These are phyloP conservation scores for Saccharomycopsis hybrid DNA, from an alignment of 1,139 yeast species.

Conservation along the genomic window DNA sequence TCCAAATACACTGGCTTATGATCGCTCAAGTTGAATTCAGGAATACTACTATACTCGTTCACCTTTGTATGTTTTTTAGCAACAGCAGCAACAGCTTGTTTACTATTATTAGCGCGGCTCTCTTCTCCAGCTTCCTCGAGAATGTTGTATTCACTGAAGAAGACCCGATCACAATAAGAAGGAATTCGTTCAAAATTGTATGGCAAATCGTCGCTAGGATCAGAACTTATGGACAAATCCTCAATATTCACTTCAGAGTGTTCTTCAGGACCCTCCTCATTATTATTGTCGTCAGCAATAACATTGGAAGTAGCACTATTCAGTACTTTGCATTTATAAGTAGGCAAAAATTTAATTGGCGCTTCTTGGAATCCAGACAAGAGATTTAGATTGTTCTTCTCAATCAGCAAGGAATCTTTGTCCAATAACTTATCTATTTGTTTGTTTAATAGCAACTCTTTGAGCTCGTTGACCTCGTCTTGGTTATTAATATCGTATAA, in stretches of 20 bases:
- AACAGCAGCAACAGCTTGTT: constrained; percentile 8
- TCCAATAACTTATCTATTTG: constrained; percentile 44
- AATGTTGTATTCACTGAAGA: constrained; percentile 30
- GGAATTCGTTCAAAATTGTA: constrained; percentile 61
- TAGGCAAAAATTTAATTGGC: constrained; percentile 61
- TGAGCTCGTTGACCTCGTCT: constrained; percentile 36
- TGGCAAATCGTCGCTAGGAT: constrained; percentile 35
- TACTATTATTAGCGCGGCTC: not conserved
- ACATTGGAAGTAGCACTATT: not conserved
- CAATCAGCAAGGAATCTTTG: constrained; percentile 52
- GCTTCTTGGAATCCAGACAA: constrained; percentile 62
- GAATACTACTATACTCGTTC: constrained; percentile 31
- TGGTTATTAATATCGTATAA: constrained; percentile 1
- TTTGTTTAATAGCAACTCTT: constrained; percentile 36
- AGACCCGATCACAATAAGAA: constrained; percentile 73
- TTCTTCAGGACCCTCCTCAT: not conserved
- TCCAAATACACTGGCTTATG: constrained; percentile 67
- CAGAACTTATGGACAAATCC: constrained; percentile 11
- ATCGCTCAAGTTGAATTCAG: constrained; percentile 49
- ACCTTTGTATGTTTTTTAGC: constrained; percentile 23
- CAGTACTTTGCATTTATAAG: constrained; percentile 49
- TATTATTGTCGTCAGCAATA: not conserved
- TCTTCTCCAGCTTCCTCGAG: constrained; percentile 13
- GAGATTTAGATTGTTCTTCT: constrained; percentile 47
- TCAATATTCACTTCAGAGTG: not conserved